Conservation (phyloP, 768 basidiomycete species). For the Pleurotus cornucopiae region DNA sequence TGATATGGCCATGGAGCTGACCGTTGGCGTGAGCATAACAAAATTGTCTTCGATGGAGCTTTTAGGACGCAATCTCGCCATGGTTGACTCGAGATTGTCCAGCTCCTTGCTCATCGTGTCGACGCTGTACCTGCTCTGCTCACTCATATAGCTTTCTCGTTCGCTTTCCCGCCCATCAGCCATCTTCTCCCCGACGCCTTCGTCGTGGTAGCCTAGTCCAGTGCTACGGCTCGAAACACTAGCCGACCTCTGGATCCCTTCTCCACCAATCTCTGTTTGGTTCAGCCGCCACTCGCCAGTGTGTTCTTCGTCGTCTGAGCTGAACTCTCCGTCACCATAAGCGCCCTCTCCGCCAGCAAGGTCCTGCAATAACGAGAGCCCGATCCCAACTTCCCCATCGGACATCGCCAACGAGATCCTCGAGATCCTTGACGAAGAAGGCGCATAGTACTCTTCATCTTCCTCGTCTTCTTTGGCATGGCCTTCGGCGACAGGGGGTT, state of each 20-base stretch:
- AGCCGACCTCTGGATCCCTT: not conserved
- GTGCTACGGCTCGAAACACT: not conserved
- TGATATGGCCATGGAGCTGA: not conserved
- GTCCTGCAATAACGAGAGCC: conserved; percentile 51
- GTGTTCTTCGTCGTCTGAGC: conserved; percentile 11
- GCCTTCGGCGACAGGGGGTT: too few relatives aligned
- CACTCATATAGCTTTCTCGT: not conserved
- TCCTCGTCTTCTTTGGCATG: too few relatives aligned
- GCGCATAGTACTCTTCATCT: conserved; percentile 7
- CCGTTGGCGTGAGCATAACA: not conserved
- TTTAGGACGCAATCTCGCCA: not conserved
- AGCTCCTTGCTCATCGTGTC: not conserved
- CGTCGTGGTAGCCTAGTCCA: not conserved
- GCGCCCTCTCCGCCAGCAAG: conserved; percentile 16
- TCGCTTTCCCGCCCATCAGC: not conserved
- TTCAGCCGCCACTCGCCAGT: not conserved
- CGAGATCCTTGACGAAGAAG: conserved; percentile 14
- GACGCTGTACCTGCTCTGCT: not conserved
- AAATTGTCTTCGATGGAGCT: not conserved
- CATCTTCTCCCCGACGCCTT: not conserved
- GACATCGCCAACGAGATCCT: conserved; percentile 36
- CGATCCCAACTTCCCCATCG: conserved; percentile 66
- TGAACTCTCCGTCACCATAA: conserved; percentile 14
- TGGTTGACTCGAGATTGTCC: not conserved
- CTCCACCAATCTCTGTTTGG: not conserved